A percentile compares a stretch with the other conserved stretches of the same genome.
Evolutionary conservation across 495 filamentous ascomycete genomes (phyloP).

Genomic region (Baudoinia panamericana): DNA sequence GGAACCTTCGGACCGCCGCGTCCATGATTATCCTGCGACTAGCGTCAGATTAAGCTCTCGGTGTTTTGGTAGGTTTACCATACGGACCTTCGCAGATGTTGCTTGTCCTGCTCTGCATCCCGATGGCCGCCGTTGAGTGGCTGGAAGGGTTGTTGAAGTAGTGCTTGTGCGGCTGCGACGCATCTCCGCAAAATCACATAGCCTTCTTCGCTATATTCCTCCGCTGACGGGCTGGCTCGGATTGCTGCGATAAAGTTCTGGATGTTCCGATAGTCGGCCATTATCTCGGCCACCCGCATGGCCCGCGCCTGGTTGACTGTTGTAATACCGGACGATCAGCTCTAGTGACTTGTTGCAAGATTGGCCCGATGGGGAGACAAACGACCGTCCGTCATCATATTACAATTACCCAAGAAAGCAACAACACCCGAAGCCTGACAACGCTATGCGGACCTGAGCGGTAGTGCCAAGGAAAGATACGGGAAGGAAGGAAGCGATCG

Average conservation of each 20-base stretch:
- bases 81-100: constrained; percentile 58
- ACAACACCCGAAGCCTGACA: too few relatives aligned
- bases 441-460: background rate
- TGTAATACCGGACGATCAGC: too few relatives aligned
- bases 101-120: constrained; percentile 56
- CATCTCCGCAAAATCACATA: constrained; percentile 65
- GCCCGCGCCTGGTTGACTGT: constrained; percentile 76
- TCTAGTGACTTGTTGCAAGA: constrained; percentile 2
- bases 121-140: constrained; percentile 38
- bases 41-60: background rate
- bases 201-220: constrained; percentile 69
- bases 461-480: constrained; percentile 8
- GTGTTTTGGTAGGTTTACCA: background rate
- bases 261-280: constrained; percentile 71
- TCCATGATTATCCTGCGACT: constrained; percentile 67
- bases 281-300: constrained; percentile 67
- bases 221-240: constrained; percentile 42
- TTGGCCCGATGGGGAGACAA: constrained; percentile 27
- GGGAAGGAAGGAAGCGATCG: background rate
- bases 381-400: constrained; percentile 53
- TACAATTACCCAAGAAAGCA: constrained; percentile 1
- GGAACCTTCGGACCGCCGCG: constrained; percentile 64
- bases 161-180: constrained; percentile 56
- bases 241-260: constrained; percentile 67
- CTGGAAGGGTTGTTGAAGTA: constrained; percentile 58